Evolutionary conservation across 2,329 filamentous ascomycete genomes (phyloP), one percentile per base, ranked within the genome.

Genomic region (Chaetomium globosum): DNA sequence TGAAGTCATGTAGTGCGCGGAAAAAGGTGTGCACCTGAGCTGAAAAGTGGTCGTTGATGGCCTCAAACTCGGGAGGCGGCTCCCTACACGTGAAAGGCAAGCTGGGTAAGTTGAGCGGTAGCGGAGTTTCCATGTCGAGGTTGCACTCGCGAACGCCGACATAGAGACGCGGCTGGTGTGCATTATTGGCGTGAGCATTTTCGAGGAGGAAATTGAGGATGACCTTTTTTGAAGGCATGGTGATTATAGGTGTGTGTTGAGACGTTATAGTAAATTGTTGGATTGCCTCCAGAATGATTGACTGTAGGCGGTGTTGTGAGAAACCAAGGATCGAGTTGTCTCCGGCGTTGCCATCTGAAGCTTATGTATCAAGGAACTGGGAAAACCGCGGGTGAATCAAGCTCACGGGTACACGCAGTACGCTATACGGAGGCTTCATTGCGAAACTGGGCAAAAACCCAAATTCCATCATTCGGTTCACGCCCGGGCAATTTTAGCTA

Each of bases 91-190:
- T 21, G 39, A 62, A 43, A 3, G 52, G 53, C 21, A 16, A 28
- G 5, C n/a, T 30, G 6, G 28, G 39, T 46, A 5, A 21, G 60
- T 62, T 57, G 12, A 51, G 13, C 5, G 57, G 53, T 21, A 51
- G 28, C 8, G 62, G 56, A 52, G 60, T 60, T 31, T 48, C 33
- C 36, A 19, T 30, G 5, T 57, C 3, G 26, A 53, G 60, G 51
- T 59, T 30, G 65, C 65, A 61, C 48, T 64, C 43, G 61, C 61
- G 67, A 36, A 64, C 61, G 56, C 60, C 71, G 21, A 51, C 9
- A 21, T 51, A 26, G 21, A 13, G 8, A 9, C 7, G 21, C 28
- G 48, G 23, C 12, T 26, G 3, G 36, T 33, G 46, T 54, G 54
- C 46, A 33, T 63, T 63, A 54, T n/a, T 23, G 59, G 16, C 33